Percentiles rank a stretch among this genome's conserved stretches.
phyloP scores from a whole-genome alignment of 169 alveolate species.

The Eimeria necatrix region DNA sequence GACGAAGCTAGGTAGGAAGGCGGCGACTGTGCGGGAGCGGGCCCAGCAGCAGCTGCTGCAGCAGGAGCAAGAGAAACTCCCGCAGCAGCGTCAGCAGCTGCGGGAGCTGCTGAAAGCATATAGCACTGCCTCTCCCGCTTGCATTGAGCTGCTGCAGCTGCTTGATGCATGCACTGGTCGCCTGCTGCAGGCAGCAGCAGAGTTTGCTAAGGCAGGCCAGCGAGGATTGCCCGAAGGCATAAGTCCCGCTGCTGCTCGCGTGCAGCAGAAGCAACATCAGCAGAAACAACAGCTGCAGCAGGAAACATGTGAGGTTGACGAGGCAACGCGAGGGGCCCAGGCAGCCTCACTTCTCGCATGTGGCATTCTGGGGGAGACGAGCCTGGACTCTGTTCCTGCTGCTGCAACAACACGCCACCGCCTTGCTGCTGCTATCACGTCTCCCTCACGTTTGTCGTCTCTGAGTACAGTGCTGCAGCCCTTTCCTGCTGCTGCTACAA shows the following conservation, averaged over 20 bases:
- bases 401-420: conserved; percentile 43
- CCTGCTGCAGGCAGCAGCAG: background rate
- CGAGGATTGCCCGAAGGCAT: conserved; percentile 42
- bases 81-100: conserved; percentile 37
- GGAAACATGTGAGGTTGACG: conserved; percentile 7
- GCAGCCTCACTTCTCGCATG: conserved; percentile 52
- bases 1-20: conserved; percentile 55
- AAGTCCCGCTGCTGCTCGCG: conserved; percentile 52
- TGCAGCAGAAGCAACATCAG: conserved; percentile 33
- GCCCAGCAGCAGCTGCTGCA: conserved; percentile 40
- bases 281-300: background rate
- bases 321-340: conserved; percentile 49
- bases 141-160: conserved; percentile 66
- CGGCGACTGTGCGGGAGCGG: conserved; percentile 44
- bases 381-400: conserved; percentile 31
- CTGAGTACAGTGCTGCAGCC: conserved; percentile 28
- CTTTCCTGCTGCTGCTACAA: background rate
- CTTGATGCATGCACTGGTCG: conserved; percentile 21
- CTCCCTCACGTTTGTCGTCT: conserved; percentile 34
- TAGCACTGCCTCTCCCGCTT: conserved; percentile 12
- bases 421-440: conserved; percentile 54
- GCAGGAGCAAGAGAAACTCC: conserved; percentile 14
- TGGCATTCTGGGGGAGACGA: background rate
- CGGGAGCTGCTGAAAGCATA: conserved; percentile 16
- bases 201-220: background rate